Percentiles rank a stretch among this genome's conserved stretches.
These are phyloP conservation scores for Gloeophyllum trabeum DNA, from an alignment of 768 basidiomycete genomes.

Conservation along the genomic window DNA sequence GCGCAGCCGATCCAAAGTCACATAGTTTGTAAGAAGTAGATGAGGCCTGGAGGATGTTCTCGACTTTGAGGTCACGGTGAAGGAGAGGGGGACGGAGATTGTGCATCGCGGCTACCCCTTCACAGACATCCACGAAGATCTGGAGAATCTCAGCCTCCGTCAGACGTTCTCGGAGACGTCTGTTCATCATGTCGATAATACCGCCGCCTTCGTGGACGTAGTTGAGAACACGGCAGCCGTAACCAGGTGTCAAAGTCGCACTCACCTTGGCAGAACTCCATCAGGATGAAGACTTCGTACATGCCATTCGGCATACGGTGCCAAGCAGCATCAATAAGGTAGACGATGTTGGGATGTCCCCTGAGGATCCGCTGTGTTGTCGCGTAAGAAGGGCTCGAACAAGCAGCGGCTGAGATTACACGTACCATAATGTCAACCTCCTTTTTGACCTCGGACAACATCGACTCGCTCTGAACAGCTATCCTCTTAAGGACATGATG, in stretches of 20 bases:
- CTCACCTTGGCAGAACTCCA: slow-evolving; percentile 93
- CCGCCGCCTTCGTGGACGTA: slow-evolving; percentile 63
- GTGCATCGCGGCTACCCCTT: slow-evolving; percentile 96
- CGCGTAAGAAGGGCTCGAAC: neutral
- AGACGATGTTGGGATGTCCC: slow-evolving; percentile 91
- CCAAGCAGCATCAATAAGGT: slow-evolving; percentile 94
- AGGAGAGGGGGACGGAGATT: slow-evolving; percentile 81
- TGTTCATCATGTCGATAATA: slow-evolving; percentile 99
- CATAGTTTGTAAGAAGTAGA: slow-evolving; percentile 86
- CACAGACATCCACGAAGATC: slow-evolving; percentile 96
- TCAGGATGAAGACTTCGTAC: slow-evolving; percentile 95
- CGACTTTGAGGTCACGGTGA: slow-evolving; percentile 97
- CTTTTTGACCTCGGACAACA: slow-evolving; percentile 89
- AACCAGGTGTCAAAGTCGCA: slow-evolving; percentile 4
- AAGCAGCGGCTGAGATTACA: slow-evolving; percentile 1
- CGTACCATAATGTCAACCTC: slow-evolving; percentile 98
- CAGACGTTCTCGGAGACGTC: slow-evolving; percentile 85
- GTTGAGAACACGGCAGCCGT: slow-evolving; percentile 8
- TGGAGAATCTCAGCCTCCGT: slow-evolving; percentile 95
- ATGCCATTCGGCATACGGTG: slow-evolving; percentile 71
- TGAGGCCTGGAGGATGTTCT: slow-evolving; percentile 91
- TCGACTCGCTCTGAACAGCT: slow-evolving; percentile 79
- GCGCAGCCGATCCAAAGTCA: slow-evolving; percentile 91
- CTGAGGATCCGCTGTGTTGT: slow-evolving; percentile 64
- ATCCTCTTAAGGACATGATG: slow-evolving; percentile 97